Evolutionary conservation across 192 early-diverging fungal species (phyloP), one percentile per base, ranked within the genome.

Genomic region (Cladochytrium replicatum): DNA sequence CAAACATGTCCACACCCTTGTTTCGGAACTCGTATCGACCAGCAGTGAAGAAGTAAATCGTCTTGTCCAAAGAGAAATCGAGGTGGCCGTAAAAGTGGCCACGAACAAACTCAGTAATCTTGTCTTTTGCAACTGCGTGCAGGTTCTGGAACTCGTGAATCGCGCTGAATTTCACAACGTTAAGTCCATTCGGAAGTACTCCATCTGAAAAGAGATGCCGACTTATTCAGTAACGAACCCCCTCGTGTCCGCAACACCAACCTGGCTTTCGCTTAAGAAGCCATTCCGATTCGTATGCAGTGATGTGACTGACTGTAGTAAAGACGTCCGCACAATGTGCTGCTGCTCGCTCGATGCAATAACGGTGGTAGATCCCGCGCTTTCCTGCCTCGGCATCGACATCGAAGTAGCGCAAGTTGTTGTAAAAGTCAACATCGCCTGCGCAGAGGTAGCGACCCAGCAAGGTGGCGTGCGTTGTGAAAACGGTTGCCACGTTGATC

Each of bases 71-170:
- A 60, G 93, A 88, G 70, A 95, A 95, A 62, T 91, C 84, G 62
- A 85, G 91, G 67, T 97, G 89, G 3, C 93, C 93, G 69, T 92
- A 93, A 55, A 97, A 97, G 64, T 97, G 93, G 21, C 93, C 93
- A 32, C 89, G 83, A 29, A 95, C 85, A 78, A 97, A 97, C 61
- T 91, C 85, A 68, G 92, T 79, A 67, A 95, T 97, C 52, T 87
- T 86, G 41, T 91, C 90, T 64, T 97, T 97, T 60, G 74, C 78
- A 23, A 84, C 64, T 41, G 91, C 89, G 58, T 97, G 93, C 61
- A 93, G 55, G 69, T 97, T 97, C 64, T 97, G 93, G 76, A 97
- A 97, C 71, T 97, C 91, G 66, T 97, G 93, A 71, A 91, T 82
- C 7, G 91, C 93, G 3, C 77, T 81, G 77, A 97, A 93, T 71